Evolutionary conservation across 1,284 basidiomycete species (phyloP).

Genomic region (Ceratobasidium sp.): DNA sequence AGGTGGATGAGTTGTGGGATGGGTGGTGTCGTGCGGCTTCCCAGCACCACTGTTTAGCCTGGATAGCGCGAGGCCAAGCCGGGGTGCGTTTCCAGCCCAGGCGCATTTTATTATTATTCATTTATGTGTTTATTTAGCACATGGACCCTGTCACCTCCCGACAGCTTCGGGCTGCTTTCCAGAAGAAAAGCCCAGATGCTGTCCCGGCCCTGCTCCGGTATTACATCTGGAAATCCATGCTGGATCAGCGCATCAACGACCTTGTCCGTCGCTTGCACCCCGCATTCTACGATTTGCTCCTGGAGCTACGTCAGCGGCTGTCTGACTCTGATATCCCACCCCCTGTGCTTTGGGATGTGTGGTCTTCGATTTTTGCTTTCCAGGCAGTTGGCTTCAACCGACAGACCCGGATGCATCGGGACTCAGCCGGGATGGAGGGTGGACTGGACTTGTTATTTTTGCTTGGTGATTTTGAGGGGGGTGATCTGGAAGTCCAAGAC

Average conservation of each 20-base stretch:
- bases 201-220: no score
- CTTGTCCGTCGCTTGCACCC: neutral
- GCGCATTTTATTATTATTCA: no score
- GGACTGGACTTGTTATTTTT: neutral
- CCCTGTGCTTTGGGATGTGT: neutral
- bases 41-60: no score
- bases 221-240: no score
- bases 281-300: neutral
- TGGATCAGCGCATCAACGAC: neutral
- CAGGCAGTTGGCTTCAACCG: neutral
- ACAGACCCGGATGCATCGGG: neutral
- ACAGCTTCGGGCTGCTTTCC: no score
- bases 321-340: neutral
- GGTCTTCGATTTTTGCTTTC: neutral
- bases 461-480: neutral
- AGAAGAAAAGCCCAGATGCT: no score
- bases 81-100: no score
- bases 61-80: no score
- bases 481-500: neutral
- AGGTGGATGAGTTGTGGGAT: no score
- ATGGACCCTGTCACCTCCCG: no score
- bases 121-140: no score
- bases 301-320: neutral
- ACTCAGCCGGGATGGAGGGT: neutral
- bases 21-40: no score